A percentile compares a stretch with the other conserved stretches of the same genome.
These are phyloP conservation scores for Lepiota venenata DNA, from an alignment of 768 basidiomycete genomes.

Conservation along the genomic window DNA sequence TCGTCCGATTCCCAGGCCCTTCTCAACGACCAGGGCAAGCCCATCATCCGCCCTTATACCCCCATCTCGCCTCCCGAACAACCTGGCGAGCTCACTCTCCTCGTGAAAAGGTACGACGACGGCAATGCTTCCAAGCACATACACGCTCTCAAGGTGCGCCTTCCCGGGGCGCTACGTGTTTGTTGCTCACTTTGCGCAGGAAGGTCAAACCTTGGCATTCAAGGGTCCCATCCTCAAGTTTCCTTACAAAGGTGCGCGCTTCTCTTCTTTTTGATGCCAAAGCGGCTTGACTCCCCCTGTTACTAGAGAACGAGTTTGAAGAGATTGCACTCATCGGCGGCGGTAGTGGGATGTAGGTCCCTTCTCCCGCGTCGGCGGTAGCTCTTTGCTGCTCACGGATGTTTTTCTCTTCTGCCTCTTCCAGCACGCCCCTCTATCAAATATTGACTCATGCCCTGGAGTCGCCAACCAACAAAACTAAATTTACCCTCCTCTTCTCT, in stretches of 20 bases:
- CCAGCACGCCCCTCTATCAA: slow-evolving; percentile 82
- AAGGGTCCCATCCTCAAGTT: slow-evolving; percentile 93
- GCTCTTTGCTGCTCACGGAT: slow-evolving; percentile 6
- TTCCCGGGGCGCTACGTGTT: not conserved
- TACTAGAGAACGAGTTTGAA: slow-evolving; percentile 77
- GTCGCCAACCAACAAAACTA: slow-evolving; percentile 83
- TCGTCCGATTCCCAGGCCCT: slow-evolving; percentile 64
- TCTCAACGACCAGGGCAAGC: slow-evolving; percentile 78
- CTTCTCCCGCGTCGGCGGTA: not conserved
- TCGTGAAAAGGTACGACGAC: slow-evolving; percentile 83
- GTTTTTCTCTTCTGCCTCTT: not conserved
- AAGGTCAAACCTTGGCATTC: slow-evolving; percentile 78
- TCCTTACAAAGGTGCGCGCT: slow-evolving; percentile 66
- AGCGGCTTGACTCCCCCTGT: not conserved
- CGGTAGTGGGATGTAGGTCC: slow-evolving; percentile 82
- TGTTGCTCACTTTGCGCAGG: slow-evolving; percentile 24
- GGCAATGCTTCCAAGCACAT: slow-evolving; percentile 88
- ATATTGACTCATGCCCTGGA: slow-evolving; percentile 69
- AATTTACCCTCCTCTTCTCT: slow-evolving; percentile 89
- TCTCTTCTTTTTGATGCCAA: not conserved
- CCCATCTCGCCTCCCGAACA: slow-evolving; percentile 78
- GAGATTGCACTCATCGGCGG: slow-evolving; percentile 89
- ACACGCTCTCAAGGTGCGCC: slow-evolving; percentile 57
- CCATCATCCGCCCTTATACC: slow-evolving; percentile 90
- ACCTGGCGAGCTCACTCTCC: slow-evolving; percentile 71